Evolutionary conservation across 2,329 filamentous ascomycete genomes (phyloP).

Genomic region (Chalaropsis thielavioides): DNA sequence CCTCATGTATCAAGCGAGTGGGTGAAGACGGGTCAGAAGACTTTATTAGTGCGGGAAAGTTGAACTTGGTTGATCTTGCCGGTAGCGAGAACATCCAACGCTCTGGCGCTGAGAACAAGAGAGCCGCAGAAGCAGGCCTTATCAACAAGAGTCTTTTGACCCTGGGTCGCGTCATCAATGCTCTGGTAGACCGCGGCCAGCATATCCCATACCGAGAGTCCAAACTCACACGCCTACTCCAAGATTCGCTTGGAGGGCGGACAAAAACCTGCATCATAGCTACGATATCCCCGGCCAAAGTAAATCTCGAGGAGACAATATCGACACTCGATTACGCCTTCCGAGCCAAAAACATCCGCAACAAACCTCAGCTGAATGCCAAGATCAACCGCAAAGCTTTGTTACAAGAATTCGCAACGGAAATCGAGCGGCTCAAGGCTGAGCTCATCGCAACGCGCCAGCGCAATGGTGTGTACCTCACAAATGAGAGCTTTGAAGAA

Average conservation of each 20-base stretch:
- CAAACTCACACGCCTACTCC: constrained; percentile 82
- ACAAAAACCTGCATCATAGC: constrained; percentile 99
- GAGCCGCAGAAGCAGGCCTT: constrained; percentile 83
- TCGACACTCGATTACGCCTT: constrained; percentile 97
- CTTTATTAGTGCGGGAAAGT: constrained; percentile 76
- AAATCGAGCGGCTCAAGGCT: constrained; percentile 89
- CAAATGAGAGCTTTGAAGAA: constrained; percentile 77
- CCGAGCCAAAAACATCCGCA: constrained; percentile 93
- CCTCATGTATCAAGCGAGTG: constrained; percentile 71
- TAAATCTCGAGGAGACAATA: constrained; percentile 93
- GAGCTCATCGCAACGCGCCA: constrained; percentile 87
- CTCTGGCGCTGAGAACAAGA: constrained; percentile 94
- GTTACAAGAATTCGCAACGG: constrained; percentile 72
- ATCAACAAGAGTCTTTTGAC: constrained; percentile 98
- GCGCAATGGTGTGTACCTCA: constrained; percentile 87
- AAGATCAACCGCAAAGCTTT: constrained; percentile 86
- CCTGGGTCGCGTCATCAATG: constrained; percentile 91
- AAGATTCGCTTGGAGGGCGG: constrained; percentile 88
- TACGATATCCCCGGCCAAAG: constrained; percentile 85
- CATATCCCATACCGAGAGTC: constrained; percentile 92
- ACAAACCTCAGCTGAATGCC: constrained; percentile 91
- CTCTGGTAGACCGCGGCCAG: constrained; percentile 72
- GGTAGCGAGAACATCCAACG: constrained; percentile 96
- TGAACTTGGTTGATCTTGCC: constrained; percentile 91
- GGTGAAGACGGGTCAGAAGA: constrained; percentile 77